These are phyloP conservation scores for Sanguinoderma infundibulare DNA, from an alignment of 1,284 basidiomycete species.

Conservation along the genomic window DNA sequence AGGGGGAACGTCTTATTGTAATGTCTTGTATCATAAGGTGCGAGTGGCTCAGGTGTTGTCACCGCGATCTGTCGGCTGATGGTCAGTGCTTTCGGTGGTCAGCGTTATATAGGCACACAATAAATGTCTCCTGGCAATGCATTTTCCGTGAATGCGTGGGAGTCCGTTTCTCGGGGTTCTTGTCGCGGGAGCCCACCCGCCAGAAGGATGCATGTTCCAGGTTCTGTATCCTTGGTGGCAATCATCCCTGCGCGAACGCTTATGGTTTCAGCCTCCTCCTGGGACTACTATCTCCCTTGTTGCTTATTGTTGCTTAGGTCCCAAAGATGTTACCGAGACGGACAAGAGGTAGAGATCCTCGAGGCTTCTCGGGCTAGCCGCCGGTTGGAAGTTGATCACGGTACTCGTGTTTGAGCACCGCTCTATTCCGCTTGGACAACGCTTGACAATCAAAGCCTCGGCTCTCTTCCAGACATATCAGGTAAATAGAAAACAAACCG, in stretches of 20 bases:
- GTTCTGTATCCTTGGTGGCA: not conserved
- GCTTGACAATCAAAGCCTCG: too few relatives aligned
- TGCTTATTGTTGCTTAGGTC: not conserved
- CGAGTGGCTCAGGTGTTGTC: not conserved
- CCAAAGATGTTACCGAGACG: not conserved
- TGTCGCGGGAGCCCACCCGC: not conserved
- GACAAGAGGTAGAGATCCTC: not conserved
- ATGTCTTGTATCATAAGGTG: constrained; percentile 2
- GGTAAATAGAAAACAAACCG: too few relatives aligned
- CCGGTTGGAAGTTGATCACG: too few relatives aligned
- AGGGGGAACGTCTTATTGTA: not conserved
- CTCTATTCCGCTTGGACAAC: not conserved
- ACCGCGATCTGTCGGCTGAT: not conserved
- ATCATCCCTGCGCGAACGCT: not conserved
- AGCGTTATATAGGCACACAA: not conserved
- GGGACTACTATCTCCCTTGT: not conserved
- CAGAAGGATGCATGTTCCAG: not conserved
- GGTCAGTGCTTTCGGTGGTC: not conserved
- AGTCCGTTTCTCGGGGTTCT: not conserved
- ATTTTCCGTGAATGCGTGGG: too few relatives aligned
- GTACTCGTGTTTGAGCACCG: not conserved
- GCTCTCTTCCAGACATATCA: too few relatives aligned
- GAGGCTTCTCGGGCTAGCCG: not conserved
- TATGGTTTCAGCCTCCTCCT: not conserved
- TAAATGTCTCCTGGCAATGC: not conserved